Conservation (phyloP, 495 filamentous ascomycete species). For the Penicillium bovifimosum region DNA sequence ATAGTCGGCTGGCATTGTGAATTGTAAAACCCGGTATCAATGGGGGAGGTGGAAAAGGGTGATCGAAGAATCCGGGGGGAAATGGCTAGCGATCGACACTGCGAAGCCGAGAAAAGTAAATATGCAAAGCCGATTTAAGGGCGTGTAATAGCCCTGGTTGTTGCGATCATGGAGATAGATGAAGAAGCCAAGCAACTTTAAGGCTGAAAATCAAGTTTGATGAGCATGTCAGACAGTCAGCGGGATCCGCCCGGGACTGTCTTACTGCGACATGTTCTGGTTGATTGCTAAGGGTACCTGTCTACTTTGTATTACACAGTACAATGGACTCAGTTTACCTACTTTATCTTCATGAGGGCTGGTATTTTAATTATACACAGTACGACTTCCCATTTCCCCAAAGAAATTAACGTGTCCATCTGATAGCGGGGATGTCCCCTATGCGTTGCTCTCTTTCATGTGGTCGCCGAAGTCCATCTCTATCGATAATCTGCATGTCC, state of each 20-base stretch:
- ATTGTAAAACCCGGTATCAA: constrained; percentile 5
- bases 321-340: too few species aligned
- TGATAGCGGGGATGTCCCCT: too few species aligned
- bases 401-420: too few species aligned
- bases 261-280: neutral
- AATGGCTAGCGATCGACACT: constrained; percentile 8
- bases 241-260: constrained; percentile 9
- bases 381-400: too few species aligned
- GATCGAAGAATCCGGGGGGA: constrained; percentile 2
- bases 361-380: too few species aligned
- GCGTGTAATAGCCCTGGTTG: constrained; percentile 9
- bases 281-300: too few species aligned
- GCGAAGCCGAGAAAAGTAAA: neutral
- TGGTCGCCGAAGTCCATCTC: too few species aligned
- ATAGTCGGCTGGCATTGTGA: constrained; percentile 53
- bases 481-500: too few species aligned
- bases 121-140: constrained; percentile 4
- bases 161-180: constrained; percentile 6
- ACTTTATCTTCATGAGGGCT: too few species aligned
- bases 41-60: neutral
- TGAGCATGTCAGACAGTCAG: too few species aligned
- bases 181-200: constrained; percentile 1
- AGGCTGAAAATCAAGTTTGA: constrained; percentile 2
- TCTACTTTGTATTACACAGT: too few species aligned
- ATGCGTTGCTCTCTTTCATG: too few species aligned